Evolutionary conservation across 2,329 filamentous ascomycete genomes (phyloP), one percentile per base, ranked within the genome.

Genomic region (Paracorniculantispora psalliotae): DNA sequence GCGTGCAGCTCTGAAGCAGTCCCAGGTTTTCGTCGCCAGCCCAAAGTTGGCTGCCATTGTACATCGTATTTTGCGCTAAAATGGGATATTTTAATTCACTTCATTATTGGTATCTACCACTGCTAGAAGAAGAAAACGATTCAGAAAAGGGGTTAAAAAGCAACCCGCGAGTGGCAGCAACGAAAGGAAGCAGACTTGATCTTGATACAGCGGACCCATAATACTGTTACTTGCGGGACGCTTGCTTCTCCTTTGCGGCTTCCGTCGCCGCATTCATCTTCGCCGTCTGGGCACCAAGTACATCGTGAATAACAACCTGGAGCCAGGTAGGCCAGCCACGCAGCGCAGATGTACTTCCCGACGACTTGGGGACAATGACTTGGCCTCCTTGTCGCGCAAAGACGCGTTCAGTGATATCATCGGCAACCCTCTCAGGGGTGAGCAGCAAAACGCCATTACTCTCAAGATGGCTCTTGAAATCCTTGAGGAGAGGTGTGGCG

Each of bases 371-470:
- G 19, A 80, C 61, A 19, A 79, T 69, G 3, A 78, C 60, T 62
- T 79, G 74, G 1, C 72, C 76, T 49, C 75, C 75, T 57, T 69
- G 71, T 53, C 75, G 69, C 23, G 68, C 71, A 19, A 76, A 59
- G 17, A 81, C 71, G 61, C 78, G 75, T 43, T 70, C 69, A 35
- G 77, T 70, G 12, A 80, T 72, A 0, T 69, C 72, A 0, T 69
- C 65, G 1, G 76, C 72, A 2, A 81, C 71, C n/a, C 64, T 55
- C 23, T 71, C 66, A 9, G 65, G 60, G 5, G 56, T 65, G 46
- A 72, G 52, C 64, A 71, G 62, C 5, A 58, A 54, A 5, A 63
- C 64, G 15, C 67, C 64, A 8, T 57, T 51, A 21, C 59, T 53
- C 57, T 67, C 62, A 5, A 67, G 60, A n/a, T 57, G 60, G 43